These are phyloP conservation scores for Grosmannia serpens DNA, from an alignment of 2,329 filamentous ascomycete genomes.

Conservation along the genomic window DNA sequence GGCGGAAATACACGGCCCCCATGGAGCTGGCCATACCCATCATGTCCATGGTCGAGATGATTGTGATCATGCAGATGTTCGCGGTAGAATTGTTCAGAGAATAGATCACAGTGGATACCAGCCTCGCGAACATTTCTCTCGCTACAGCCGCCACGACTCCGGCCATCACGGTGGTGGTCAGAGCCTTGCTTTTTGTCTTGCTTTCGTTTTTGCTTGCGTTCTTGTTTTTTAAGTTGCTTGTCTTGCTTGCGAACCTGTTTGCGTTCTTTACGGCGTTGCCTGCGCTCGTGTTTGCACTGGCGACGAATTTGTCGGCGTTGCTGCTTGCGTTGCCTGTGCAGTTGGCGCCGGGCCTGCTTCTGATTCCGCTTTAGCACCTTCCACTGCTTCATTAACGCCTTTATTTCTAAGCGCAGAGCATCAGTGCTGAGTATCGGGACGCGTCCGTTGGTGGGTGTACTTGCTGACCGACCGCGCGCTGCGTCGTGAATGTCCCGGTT, in stretches of 20 bases:
- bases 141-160: not conserved
- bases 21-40: not conserved
- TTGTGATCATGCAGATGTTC: not conserved
- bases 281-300: not conserved
- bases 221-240: not conserved
- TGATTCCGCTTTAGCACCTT: constrained; percentile 27
- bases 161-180: not conserved
- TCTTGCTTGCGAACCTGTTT: not conserved
- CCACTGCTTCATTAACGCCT: constrained; percentile 31
- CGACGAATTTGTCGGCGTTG: not conserved
- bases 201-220: not conserved
- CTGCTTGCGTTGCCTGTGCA: constrained; percentile 18
- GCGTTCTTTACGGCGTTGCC: not conserved
- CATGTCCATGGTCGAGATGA: not conserved
- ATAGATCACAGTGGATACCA: not conserved
- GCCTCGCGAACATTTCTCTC: not conserved
- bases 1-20: too few relatives aligned
- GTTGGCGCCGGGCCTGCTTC: constrained; percentile 19
- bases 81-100: not conserved
- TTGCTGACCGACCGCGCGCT: not conserved
- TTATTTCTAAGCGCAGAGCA: constrained; percentile 32
- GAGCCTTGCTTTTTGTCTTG: not conserved
- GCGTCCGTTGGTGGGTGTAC: too few relatives aligned
- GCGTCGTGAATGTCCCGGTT: constrained; percentile 7
- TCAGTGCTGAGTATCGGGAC: constrained; percentile 12